A percentile compares a stretch with the other conserved stretches of the same genome.
phyloP scores from a whole-genome alignment of 1,284 basidiomycete genomes.

The Ganoderma meredithae region DNA sequence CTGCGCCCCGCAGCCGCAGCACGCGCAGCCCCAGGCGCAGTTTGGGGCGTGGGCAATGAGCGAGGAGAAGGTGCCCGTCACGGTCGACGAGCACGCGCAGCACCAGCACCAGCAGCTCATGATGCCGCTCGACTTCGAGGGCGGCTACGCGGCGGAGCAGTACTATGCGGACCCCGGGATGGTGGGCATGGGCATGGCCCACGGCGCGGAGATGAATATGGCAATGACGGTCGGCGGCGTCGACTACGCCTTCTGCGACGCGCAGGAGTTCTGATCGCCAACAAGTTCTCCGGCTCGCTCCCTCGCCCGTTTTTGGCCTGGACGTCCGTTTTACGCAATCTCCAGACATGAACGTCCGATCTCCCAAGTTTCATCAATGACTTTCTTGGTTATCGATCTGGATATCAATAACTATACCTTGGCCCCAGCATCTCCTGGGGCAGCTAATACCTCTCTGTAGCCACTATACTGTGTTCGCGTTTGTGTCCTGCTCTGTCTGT shows the following conservation, averaged over 20 bases:
- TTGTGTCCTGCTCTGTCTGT: slow-evolving; percentile 11
- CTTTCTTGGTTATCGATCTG: slow-evolving; percentile 15
- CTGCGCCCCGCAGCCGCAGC: slow-evolving; percentile 30
- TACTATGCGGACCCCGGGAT: slow-evolving; percentile 19
- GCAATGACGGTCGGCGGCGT: not conserved
- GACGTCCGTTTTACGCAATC: not conserved
- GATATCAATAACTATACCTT: slow-evolving; percentile 6
- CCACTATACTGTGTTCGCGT: slow-evolving; percentile 20
- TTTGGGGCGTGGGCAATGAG: slow-evolving; percentile 21
- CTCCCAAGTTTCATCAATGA: too few relatives aligned
- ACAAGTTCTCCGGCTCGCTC: too few relatives aligned
- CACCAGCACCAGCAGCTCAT: slow-evolving; percentile 10
- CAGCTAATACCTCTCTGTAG: slow-evolving; percentile 32
- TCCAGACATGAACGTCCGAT: not conserved
- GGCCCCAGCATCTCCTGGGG: not conserved
- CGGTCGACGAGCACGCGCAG: slow-evolving; percentile 16
- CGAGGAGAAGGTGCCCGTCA: slow-evolving; percentile 14
- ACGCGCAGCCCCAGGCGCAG: slow-evolving; percentile 24
- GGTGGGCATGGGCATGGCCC: slow-evolving; percentile 12
- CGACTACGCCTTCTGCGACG: slow-evolving; percentile 27
- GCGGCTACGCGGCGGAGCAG: slow-evolving; percentile 14
- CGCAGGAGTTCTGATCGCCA: slow-evolving; percentile 26
- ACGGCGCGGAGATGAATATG: slow-evolving; percentile 20
- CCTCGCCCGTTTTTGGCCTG: slow-evolving; percentile 10
- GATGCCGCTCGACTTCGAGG: slow-evolving; percentile 15